phyloP scores from a whole-genome alignment of 495 filamentous ascomycete species.

The Polyplosphaeria fusca region DNA sequence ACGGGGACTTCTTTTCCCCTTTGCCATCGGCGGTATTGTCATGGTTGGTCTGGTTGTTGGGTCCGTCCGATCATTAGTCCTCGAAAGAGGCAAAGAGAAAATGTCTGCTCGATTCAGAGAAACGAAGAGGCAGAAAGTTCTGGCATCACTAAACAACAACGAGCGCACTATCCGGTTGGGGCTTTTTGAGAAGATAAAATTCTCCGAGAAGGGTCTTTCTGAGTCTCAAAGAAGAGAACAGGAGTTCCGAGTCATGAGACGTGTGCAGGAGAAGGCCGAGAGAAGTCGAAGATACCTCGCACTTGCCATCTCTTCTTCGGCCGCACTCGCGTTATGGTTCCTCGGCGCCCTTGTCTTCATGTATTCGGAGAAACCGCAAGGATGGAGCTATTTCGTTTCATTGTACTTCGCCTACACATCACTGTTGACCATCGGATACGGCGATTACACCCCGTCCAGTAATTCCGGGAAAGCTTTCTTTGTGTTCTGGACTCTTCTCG shows the following conservation, averaged over 20 bases:
- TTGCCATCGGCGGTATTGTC: conserved; percentile 74
- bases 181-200: conserved; percentile 44
- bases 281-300: conserved; percentile 64
- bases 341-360: conserved; percentile 72
- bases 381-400: conserved; percentile 76
- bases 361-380: conserved; percentile 51
- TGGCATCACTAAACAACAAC: conserved; percentile 52
- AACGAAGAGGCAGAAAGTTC: conserved; percentile 57
- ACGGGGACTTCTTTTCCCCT: conserved; percentile 71
- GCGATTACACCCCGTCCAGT: conserved; percentile 66
- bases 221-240: conserved; percentile 63
- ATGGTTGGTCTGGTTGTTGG: conserved; percentile 78
- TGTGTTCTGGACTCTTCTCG: conserved; percentile 84
- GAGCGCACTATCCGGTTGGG: conserved; percentile 50
- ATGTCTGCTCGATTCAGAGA: conserved; percentile 67
- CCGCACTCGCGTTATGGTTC: conserved; percentile 74
- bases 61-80: conserved; percentile 72
- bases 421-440: conserved; percentile 83
- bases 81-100: conserved; percentile 71
- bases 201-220: conserved; percentile 35
- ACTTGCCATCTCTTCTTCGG: conserved; percentile 58
- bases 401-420: conserved; percentile 79
- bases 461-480: conserved; percentile 77
- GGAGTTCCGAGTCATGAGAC: conserved; percentile 82
- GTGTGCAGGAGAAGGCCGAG: conserved; percentile 58